A percentile compares a stretch with the other conserved stretches of the same genome.
Conservation (phyloP, 495 filamentous ascomycete species). For the Monascus purpureus region DNA sequence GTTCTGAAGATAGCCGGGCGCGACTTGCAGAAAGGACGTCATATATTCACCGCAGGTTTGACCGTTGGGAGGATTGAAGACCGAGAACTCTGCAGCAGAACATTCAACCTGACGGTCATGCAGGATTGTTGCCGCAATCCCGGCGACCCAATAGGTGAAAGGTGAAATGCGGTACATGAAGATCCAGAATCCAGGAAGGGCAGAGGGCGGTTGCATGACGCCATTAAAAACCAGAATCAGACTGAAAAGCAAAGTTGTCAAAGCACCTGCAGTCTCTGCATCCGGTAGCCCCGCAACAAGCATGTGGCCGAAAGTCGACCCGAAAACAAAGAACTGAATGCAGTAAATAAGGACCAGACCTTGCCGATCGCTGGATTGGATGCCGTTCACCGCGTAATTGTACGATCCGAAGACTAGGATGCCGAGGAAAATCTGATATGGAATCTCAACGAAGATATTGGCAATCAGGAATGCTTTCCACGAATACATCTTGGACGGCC, state of each 20-base stretch:
- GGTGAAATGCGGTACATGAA: conserved; percentile 44
- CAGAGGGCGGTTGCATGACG: conserved; percentile 37
- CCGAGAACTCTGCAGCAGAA: conserved; percentile 29
- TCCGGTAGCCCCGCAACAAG: conserved; percentile 34
- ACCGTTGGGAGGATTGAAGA: conserved; percentile 37
- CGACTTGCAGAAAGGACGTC: conserved; percentile 10
- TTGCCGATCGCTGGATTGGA: conserved; percentile 25
- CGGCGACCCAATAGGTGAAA: conserved; percentile 44
- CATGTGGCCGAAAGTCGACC: conserved; percentile 52
- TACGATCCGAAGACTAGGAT: conserved; percentile 46
- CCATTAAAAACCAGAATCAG: conserved; percentile 50
- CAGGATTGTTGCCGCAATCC: conserved; percentile 34
- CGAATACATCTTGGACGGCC: conserved; percentile 53
- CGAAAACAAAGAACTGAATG: conserved; percentile 55
- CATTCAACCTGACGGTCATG: conserved; percentile 30
- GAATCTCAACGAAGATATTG: conserved; percentile 57
- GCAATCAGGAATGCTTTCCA: conserved; percentile 59
- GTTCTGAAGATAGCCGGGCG: conserved; percentile 32
- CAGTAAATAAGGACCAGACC: conserved; percentile 40
- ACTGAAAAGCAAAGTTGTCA: conserved; percentile 44
- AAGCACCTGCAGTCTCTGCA: conserved; percentile 41
- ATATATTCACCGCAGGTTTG: conserved; percentile 37
- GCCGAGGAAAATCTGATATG: conserved; percentile 48
- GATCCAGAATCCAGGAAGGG: conserved; percentile 42
- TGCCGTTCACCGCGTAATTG: conserved; percentile 41